Evolutionary conservation across 495 filamentous ascomycete genomes (phyloP).

Genomic region (Evernia prunastri): DNA sequence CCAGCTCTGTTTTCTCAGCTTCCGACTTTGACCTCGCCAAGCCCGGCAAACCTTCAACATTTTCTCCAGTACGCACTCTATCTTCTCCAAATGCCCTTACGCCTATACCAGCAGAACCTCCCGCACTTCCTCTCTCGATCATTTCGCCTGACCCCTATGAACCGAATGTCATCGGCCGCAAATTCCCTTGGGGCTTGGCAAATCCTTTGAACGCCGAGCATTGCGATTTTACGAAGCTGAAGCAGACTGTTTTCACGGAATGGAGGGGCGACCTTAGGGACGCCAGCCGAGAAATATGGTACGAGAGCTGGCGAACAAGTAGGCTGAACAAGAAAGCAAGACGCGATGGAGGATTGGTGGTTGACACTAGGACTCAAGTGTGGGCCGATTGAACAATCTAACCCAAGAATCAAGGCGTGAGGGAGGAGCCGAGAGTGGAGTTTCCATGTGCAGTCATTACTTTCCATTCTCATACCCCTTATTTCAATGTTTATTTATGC

Average conservation of each 20-base stretch:
- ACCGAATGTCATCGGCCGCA: constrained; percentile 66
- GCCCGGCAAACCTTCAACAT: constrained; percentile 33
- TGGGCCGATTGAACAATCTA: constrained; percentile 5
- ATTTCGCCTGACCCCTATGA: constrained; percentile 90
- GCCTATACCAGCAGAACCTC: constrained; percentile 24
- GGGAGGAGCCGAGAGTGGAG: neutral
- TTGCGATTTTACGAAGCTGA: constrained; percentile 88
- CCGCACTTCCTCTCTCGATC: constrained; percentile 77
- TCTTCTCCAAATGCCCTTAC: constrained; percentile 16
- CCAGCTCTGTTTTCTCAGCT: constrained; percentile 40
- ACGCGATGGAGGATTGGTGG: constrained; percentile 22
- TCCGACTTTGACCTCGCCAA: constrained; percentile 37
- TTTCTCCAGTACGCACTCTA: constrained; percentile 37
- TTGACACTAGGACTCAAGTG: constrained; percentile 9
- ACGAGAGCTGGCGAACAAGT: constrained; percentile 89
- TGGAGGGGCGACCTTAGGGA: constrained; percentile 90
- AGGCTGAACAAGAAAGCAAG: constrained; percentile 45
- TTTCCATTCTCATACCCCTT: constrained; percentile 23
- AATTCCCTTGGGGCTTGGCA: constrained; percentile 94
- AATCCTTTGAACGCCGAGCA: constrained; percentile 85
- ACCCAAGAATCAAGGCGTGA: neutral
- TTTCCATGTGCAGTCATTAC: constrained; percentile 8
- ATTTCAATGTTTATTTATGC: neutral
- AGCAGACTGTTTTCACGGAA: constrained; percentile 86
- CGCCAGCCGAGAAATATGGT: constrained; percentile 88